Evolutionary conservation across 257 asterid species (phyloP).

Genomic region (Przewalskia tangutica): DNA sequence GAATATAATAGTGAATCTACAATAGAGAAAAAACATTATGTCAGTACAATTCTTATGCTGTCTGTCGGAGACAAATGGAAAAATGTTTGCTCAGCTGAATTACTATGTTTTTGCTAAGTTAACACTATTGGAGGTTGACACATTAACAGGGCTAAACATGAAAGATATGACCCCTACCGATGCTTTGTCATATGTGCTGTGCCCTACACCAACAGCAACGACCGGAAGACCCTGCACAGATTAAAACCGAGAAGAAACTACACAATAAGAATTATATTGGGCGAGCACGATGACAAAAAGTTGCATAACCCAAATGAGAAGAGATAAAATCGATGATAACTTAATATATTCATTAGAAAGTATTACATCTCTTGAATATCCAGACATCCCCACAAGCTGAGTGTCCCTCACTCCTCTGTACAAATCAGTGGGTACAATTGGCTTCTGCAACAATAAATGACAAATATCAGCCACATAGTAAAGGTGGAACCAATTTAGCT

Average conservation of each 20-base stretch:
- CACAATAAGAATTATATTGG: background rate
- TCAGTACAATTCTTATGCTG: background rate
- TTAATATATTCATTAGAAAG: background rate
- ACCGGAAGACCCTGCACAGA: conserved; percentile 63
- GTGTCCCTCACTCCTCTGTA: conserved; percentile 69
- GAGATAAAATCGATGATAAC: background rate
- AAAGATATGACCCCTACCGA: conserved; percentile 44
- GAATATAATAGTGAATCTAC: conserved; percentile 78
- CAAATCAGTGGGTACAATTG: conserved; percentile 50
- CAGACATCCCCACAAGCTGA: conserved; percentile 79
- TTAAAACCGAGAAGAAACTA: background rate
- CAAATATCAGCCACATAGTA: background rate
- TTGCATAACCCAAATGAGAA: background rate
- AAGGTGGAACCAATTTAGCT: background rate
- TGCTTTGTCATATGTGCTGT: conserved; percentile 76
- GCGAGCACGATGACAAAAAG: no score
- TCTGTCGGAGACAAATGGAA: background rate
- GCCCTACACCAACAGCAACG: conserved; percentile 68
- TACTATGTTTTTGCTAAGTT: background rate
- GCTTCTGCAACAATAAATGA: conserved; percentile 49
- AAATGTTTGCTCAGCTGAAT: background rate
- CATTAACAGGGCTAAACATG: conserved; percentile 4
- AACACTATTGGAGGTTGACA: background rate
- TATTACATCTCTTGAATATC: conserved; percentile 71
- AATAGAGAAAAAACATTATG: background rate